Percentiles rank a stretch among this genome's conserved stretches.
Conservation (phyloP, 768 basidiomycete species). For the Mycena venus region DNA sequence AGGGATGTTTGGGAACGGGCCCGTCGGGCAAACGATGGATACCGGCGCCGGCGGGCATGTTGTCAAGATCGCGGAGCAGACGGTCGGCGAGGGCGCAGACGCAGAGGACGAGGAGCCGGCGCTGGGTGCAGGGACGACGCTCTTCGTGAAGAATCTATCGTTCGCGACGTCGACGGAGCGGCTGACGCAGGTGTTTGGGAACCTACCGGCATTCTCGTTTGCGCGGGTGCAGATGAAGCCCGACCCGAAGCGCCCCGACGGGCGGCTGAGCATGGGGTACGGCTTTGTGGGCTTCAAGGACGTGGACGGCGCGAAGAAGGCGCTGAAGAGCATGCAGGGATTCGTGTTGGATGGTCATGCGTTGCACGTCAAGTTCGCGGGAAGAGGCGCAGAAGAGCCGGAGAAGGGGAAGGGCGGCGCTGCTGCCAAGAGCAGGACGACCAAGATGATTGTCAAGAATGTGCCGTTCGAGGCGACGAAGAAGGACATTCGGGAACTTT, state of each 20-base stretch:
- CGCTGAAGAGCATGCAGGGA: slow-evolving; percentile 82
- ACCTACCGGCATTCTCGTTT: slow-evolving; percentile 86
- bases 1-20: slow-evolving; percentile 79
- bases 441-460: slow-evolving; percentile 99
- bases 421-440: slow-evolving; percentile 71
- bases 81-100: slow-evolving; percentile 39
- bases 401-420: slow-evolving; percentile 51
- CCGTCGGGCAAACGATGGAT: slow-evolving; percentile 35
- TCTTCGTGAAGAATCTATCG: slow-evolving; percentile 96
- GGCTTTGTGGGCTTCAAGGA: slow-evolving; percentile 95
- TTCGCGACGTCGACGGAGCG: slow-evolving; percentile 89
- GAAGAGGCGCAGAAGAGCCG: slow-evolving; percentile 79
- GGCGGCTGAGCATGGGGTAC: slow-evolving; percentile 92
- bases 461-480: slow-evolving; percentile 96
- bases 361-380: slow-evolving; percentile 88
- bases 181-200: slow-evolving; percentile 76
- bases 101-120: slow-evolving; percentile 56
- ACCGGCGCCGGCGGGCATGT: slow-evolving; percentile 21
- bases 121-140: slow-evolving; percentile 79
- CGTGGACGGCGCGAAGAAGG: slow-evolving; percentile 78
- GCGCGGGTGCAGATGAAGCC: slow-evolving; percentile 93
- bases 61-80: slow-evolving; percentile 62
- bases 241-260: slow-evolving; percentile 79
- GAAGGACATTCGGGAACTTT: slow-evolving; percentile 91
- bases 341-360: slow-evolving; percentile 90